Evolutionary conservation across 192 early-diverging fungal genomes (phyloP), one percentile per base, ranked within the genome.

Genomic region (Umbelopsis sp.): DNA sequence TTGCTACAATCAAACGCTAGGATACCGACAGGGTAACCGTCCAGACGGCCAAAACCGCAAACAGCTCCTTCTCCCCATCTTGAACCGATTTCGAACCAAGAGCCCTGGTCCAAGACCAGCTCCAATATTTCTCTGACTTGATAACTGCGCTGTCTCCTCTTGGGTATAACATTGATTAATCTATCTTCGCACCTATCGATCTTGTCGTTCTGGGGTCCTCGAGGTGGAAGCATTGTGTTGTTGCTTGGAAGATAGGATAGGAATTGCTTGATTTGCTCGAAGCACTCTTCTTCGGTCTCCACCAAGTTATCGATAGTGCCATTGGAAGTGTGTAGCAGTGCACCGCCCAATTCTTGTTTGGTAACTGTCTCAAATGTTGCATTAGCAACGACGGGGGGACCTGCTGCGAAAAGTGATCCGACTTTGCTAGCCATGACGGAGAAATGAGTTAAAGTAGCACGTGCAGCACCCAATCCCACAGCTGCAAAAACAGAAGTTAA

Each of bases 41-140:
- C 26, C 32, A 76, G 43, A 20, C 74, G 66, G 2, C 74, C 74
- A 22, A 80, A 36, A 5, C 71, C 78, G 54, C 73, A 74, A 1
- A 80, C 74, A 17, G 74, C 78, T 44, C 78, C 74, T 20, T 75
- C 78, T 12, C 78, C 78, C 78, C 78, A 80, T 20, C 74, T 71
- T 50, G 21, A 24, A 1, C 78, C 78, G n/a, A 80, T 80, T 34
- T 80, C 78, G 54, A 80, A 80, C 74, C 74, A 80, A 17, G 74
- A 73, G 1, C 34, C 67, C 2, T 53, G 32, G 32, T 80, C 78
- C n/a, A 80, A 34, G 0, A 80, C 78, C 2, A 66, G 47, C 1
- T 38, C 66, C 2, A 80, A 24, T 31, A 80, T 71, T 17, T 75
- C 74, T 31, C 78, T 49, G n/a, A 80, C 71, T 31, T 80, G 73